Conservation (phyloP, 495 filamentous ascomycete species). For the Physcia stellaris region DNA sequence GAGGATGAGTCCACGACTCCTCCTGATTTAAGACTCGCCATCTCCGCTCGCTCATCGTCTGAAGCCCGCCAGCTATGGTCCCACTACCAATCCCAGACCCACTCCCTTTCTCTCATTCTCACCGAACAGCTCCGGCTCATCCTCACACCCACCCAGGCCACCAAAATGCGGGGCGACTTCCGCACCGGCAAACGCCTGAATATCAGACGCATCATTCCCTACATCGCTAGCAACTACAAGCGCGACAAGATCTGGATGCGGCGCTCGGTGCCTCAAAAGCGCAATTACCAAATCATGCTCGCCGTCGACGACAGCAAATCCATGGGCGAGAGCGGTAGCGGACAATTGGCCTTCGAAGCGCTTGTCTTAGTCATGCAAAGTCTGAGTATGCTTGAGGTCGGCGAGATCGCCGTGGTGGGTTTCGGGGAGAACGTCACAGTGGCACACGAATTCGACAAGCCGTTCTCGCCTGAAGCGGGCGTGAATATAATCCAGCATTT, state of each 20-base stretch:
- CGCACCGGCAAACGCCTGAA: conserved; percentile 96
- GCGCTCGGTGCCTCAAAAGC: conserved; percentile 75
- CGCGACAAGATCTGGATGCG: conserved; percentile 99
- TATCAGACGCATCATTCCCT: conserved; percentile 97
- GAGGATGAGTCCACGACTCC: conserved; percentile 61
- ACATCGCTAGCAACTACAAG: conserved; percentile 94
- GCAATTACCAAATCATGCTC: conserved; percentile 91
- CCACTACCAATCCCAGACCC: conserved; percentile 68
- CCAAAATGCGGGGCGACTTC: conserved; percentile 93
- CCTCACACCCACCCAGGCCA: conserved; percentile 83
- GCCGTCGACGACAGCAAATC: conserved; percentile 91
- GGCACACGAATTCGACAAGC: conserved; percentile 74
- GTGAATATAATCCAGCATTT: conserved; percentile 72
- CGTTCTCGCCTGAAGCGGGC: conserved; percentile 74
- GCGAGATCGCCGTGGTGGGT: conserved; percentile 75
- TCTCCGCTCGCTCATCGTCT: conserved; percentile 39
- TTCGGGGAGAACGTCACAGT: conserved; percentile 81
- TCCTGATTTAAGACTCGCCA: conserved; percentile 21
- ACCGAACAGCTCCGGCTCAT: conserved; percentile 93
- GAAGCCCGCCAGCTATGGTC: conserved; percentile 75
- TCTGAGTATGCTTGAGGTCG: conserved; percentile 82
- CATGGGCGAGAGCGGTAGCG: conserved; percentile 66
- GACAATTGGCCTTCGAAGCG: conserved; percentile 73
- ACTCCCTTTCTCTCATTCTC: conserved; percentile 68
- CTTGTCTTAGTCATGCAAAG: conserved; percentile 76